Conservation (phyloP, 148 eudicot species). For the Nepenthes mirabilis region DNA sequence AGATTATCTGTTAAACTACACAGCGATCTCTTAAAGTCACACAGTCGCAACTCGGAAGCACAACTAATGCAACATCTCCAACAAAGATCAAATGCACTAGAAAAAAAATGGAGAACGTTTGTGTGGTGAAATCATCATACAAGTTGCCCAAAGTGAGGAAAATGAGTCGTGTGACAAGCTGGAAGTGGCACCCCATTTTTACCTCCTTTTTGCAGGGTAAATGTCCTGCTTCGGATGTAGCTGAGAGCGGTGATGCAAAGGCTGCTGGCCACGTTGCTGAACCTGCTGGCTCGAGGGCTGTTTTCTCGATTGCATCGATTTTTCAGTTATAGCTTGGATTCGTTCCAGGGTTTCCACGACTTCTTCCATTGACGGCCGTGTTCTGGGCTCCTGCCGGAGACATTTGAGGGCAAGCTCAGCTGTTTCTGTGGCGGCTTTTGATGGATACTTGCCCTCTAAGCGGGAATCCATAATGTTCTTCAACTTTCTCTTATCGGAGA, state of each 20-base stretch:
- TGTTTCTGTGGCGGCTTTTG: slow-evolving; percentile 38
- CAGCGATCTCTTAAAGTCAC: too few species aligned
- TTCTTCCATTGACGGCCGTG: slow-evolving; percentile 71
- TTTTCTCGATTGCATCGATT: slow-evolving; percentile 25
- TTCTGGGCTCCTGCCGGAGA: slow-evolving; percentile 32
- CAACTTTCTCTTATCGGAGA: slow-evolving; percentile 38
- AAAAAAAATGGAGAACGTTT: too few species aligned
- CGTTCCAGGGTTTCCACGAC: slow-evolving; percentile 40
- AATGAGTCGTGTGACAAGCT: too few species aligned
- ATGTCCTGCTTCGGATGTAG: slow-evolving; percentile 10
- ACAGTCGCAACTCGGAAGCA: too few species aligned
- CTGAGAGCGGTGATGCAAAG: slow-evolving; percentile 14
- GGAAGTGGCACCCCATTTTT: too few species aligned
- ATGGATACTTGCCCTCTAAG: slow-evolving; percentile 60
- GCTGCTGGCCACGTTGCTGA: slow-evolving; percentile 4
- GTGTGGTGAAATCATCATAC: too few species aligned
- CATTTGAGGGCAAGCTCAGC: slow-evolving; percentile 67
- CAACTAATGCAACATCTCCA: too few species aligned
- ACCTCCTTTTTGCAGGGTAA: too few species aligned
- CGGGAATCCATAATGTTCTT: slow-evolving; percentile 56
- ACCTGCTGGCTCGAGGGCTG: not conserved
- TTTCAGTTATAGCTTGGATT: slow-evolving; percentile 24
- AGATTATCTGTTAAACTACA: too few species aligned
- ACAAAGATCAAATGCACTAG: too few species aligned
- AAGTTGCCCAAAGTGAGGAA: too few species aligned